phyloP scores from a whole-genome alignment of 495 filamentous ascomycete genomes.

The Neurospora pannonica region DNA sequence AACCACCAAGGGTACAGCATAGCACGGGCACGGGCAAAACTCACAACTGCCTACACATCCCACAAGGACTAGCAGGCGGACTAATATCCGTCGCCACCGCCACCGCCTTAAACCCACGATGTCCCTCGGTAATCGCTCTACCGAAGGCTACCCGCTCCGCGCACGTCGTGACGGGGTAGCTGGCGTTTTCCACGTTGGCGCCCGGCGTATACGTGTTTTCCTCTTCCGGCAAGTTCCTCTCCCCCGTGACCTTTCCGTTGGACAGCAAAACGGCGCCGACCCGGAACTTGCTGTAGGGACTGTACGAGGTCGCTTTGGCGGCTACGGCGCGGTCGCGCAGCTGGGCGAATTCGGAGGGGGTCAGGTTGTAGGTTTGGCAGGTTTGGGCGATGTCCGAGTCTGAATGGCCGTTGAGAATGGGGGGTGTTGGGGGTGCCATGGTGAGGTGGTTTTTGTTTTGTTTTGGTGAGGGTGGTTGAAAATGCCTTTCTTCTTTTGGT shows the following conservation, averaged over 20 bases:
- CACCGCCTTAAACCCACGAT: slow-evolving; percentile 65
- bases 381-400: slow-evolving; percentile 14
- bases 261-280: slow-evolving; percentile 79
- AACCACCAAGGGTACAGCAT: too few species aligned
- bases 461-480: not conserved
- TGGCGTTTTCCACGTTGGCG: slow-evolving; percentile 90
- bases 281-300: slow-evolving; percentile 89
- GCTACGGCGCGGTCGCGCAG: slow-evolving; percentile 49
- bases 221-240: too few species aligned
- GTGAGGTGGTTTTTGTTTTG: not conserved
- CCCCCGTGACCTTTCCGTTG: slow-evolving; percentile 37
- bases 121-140: slow-evolving; percentile 65
- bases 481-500: not conserved
- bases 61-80: slow-evolving; percentile 63
- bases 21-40: too few species aligned
- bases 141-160: slow-evolving; percentile 84
- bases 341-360: slow-evolving; percentile 47
- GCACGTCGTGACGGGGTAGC: slow-evolving; percentile 86
- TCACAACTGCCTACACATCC: slow-evolving; percentile 58
- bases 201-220: slow-evolving; percentile 49
- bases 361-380: slow-evolving; percentile 39
- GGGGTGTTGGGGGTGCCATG: slow-evolving; percentile 3
- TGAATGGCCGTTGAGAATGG: slow-evolving; percentile 18
- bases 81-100: slow-evolving; percentile 76
- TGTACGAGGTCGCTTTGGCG: slow-evolving; percentile 72